phyloP scores from a whole-genome alignment of 2,329 filamentous ascomycete genomes.

The Grosmannia clavigera region DNA sequence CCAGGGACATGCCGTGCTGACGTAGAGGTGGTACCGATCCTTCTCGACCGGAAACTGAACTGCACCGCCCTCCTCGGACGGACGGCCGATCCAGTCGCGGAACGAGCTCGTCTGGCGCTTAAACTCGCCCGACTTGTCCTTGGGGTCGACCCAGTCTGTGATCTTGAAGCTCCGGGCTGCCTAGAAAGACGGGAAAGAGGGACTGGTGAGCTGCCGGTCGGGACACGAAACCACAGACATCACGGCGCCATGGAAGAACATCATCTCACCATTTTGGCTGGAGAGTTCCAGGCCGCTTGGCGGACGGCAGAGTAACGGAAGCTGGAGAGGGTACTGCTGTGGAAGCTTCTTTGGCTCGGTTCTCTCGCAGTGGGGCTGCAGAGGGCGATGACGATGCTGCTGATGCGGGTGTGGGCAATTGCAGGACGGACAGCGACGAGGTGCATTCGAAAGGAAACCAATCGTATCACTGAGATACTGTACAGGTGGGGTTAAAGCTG shows the following conservation, averaged over 20 bases:
- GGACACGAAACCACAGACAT: not conserved
- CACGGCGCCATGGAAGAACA: not conserved
- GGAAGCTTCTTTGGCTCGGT: not conserved
- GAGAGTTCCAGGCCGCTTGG: not conserved
- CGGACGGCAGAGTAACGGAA: not conserved
- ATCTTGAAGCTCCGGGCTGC: conserved; percentile 30
- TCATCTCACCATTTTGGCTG: not conserved
- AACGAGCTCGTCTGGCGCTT: conserved; percentile 79
- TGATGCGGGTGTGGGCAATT: conserved; percentile 3
- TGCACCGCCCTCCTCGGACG: conserved; percentile 55
- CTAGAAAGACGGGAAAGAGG: not conserved
- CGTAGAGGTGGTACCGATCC: conserved; percentile 86
- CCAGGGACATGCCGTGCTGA: conserved; percentile 92
- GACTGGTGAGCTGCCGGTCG: not conserved
- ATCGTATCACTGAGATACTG: not conserved
- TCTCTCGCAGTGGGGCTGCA: not conserved
- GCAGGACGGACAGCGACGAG: conserved; percentile 4
- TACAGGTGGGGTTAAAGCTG: not conserved
- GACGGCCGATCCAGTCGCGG: conserved; percentile 52
- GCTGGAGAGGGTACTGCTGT: not conserved
- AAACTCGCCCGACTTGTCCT: conserved; percentile 78
- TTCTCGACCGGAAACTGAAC: conserved; percentile 69
- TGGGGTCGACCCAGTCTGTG: conserved; percentile 71
- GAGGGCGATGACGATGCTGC: not conserved
- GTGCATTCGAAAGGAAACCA: conserved; percentile 1